Percentiles rank a stretch among this genome's conserved stretches.
Conservation (phyloP, 768 basidiomycete species). For the Dioszegia aurantiaca region DNA sequence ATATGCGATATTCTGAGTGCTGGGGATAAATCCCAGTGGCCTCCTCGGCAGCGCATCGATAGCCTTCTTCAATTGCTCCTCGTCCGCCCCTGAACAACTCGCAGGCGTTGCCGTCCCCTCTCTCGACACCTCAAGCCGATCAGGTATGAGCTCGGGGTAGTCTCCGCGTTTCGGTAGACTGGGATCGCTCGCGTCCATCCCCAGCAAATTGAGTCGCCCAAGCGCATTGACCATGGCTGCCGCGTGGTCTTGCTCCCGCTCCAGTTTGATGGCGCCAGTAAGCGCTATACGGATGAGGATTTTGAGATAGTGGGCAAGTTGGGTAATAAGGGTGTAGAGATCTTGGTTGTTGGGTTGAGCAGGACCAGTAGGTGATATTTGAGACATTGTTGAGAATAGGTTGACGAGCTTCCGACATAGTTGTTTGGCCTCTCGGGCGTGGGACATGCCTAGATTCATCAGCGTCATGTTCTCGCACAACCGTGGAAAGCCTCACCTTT, state of each 20-base stretch:
- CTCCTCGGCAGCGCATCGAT: slow-evolving; percentile 34
- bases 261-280: slow-evolving; percentile 90
- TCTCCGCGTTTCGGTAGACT: slow-evolving; percentile 39
- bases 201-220: slow-evolving; percentile 86
- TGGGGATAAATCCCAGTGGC: slow-evolving; percentile 59
- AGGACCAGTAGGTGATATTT: slow-evolving; percentile 60
- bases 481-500: slow-evolving; percentile 66
- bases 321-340: slow-evolving; percentile 91
- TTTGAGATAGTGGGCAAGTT: slow-evolving; percentile 98
- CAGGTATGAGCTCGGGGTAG: slow-evolving; percentile 21
- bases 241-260: slow-evolving; percentile 77
- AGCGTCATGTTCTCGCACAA: slow-evolving; percentile 17
- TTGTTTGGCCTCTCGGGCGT: slow-evolving; percentile 96
- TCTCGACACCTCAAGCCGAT: slow-evolving; percentile 14
- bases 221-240: slow-evolving; percentile 86
- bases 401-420: slow-evolving; percentile 98
- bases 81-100: slow-evolving; percentile 57
- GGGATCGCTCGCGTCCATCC: slow-evolving; percentile 57
- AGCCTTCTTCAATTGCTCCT: slow-evolving; percentile 38
- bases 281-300: slow-evolving; percentile 97
- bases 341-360: slow-evolving; percentile 68
- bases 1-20: slow-evolving; percentile 84
- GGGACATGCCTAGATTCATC: slow-evolving; percentile 79
- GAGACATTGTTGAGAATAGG: slow-evolving; percentile 90
- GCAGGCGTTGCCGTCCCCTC: slow-evolving; percentile 19